These are phyloP conservation scores for Naganishia vishniacii DNA, from an alignment of 768 basidiomycete species.

Conservation along the genomic window DNA sequence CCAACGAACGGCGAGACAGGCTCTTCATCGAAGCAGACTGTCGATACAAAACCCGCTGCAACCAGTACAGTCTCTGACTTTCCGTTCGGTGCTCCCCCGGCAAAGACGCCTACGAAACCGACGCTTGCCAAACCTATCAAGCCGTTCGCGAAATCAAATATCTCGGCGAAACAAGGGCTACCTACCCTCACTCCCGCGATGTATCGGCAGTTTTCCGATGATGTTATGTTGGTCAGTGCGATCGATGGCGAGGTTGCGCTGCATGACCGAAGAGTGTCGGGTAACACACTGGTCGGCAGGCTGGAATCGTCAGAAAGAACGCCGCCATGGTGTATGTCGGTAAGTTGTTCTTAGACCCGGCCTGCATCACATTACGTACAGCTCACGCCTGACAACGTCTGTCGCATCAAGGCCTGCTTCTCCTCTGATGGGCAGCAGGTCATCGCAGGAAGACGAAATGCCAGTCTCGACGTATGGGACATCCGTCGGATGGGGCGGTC, in stretches of 20 bases:
- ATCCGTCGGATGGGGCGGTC: slow-evolving; percentile 70
- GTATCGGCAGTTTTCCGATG: slow-evolving; percentile 66
- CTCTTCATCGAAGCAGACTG: not conserved
- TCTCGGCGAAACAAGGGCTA: slow-evolving; percentile 15
- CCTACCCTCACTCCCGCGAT: slow-evolving; percentile 62
- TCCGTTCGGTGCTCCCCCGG: not conserved
- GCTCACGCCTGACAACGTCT: not conserved
- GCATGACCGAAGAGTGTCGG: slow-evolving; percentile 71
- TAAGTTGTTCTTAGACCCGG: slow-evolving; percentile 51
- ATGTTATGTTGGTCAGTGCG: slow-evolving; percentile 78
- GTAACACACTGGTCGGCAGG: slow-evolving; percentile 63
- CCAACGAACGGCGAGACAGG: not conserved
- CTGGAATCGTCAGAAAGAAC: slow-evolving; percentile 86
- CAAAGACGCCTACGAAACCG: not conserved
- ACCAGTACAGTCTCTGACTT: not conserved
- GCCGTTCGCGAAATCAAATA: not conserved
- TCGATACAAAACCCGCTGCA: not conserved
- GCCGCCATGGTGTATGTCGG: slow-evolving; percentile 92
- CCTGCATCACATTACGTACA: not conserved
- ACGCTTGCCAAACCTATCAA: not conserved
- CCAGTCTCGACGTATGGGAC: slow-evolving; percentile 81
- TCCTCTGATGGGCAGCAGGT: slow-evolving; percentile 80
- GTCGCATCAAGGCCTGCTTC: slow-evolving; percentile 73
- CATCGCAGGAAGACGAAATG: slow-evolving; percentile 83
- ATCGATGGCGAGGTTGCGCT: slow-evolving; percentile 88